Evolutionary conservation across 75 land plant species (phyloP).

Genomic region (Pinus tabuliformis): DNA sequence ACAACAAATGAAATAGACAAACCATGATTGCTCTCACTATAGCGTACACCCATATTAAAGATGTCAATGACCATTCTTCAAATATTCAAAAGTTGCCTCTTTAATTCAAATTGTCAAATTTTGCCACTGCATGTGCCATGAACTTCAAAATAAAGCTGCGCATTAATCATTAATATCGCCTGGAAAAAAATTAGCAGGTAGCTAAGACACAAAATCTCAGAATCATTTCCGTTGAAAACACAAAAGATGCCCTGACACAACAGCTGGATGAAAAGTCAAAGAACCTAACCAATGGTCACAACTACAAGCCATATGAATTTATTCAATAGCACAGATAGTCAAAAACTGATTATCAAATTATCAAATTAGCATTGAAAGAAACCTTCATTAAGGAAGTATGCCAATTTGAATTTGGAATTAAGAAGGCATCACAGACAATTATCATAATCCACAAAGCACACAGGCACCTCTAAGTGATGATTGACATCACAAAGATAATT

Average conservation of each 20-base stretch:
- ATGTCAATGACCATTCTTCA: neutral
- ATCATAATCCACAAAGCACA: too few species aligned
- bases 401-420: too few species aligned
- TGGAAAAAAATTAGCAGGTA: neutral
- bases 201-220: neutral
- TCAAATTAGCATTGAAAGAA: too few species aligned
- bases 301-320: neutral
- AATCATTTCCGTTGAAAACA: neutral
- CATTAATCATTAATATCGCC: neutral
- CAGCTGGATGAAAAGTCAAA: neutral
- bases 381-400: too few species aligned
- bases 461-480: too few species aligned
- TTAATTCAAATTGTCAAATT: neutral
- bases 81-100: neutral
- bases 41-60: slow-evolving; percentile 5
- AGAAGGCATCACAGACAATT: too few species aligned
- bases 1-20: neutral
- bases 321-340: neutral
- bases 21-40: neutral
- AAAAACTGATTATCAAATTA: too few species aligned
- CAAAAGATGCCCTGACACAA: neutral
- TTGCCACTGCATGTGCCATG: neutral
- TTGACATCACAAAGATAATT: too few species aligned
- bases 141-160: neutral
- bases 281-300: neutral